Percentiles rank a stretch among this genome's conserved stretches.
phyloP scores from a whole-genome alignment of 495 filamentous ascomycete species.

The Tetracladium setigerum region DNA sequence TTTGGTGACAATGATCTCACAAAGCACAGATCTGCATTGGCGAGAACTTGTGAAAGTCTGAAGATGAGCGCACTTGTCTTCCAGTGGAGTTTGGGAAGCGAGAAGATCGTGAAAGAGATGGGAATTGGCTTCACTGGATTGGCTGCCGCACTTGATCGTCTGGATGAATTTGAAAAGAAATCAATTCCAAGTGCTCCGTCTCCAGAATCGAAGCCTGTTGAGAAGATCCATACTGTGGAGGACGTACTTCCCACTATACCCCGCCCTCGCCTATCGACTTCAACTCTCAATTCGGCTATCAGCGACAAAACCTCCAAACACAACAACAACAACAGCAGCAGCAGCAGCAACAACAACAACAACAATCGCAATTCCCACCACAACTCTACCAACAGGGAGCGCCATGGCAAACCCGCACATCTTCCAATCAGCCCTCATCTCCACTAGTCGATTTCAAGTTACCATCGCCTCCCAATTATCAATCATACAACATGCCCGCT shows the following conservation, averaged over 20 bases:
- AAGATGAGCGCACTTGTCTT: slow-evolving; percentile 37
- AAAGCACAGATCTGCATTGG: slow-evolving; percentile 31
- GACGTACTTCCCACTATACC: too few relatives aligned
- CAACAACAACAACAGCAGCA: neutral
- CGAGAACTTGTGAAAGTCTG: slow-evolving; percentile 29
- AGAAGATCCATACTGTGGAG: too few relatives aligned
- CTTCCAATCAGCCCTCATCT: too few relatives aligned
- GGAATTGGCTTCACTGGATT: slow-evolving; percentile 41
- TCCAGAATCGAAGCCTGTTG: too few relatives aligned
- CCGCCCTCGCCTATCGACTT: too few relatives aligned
- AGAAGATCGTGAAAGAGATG: slow-evolving; percentile 30
- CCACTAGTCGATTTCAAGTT: too few relatives aligned
- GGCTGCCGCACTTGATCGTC: slow-evolving; percentile 34
- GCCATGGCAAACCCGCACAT: too few relatives aligned
- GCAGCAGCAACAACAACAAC: neutral
- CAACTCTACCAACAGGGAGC: too few relatives aligned
- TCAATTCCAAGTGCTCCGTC: neutral
- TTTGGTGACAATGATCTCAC: slow-evolving; percentile 35
- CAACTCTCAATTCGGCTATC: too few relatives aligned
- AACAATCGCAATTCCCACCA: too few relatives aligned
- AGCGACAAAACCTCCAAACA: neutral
- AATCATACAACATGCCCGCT: too few relatives aligned
- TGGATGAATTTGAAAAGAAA: slow-evolving; percentile 22
- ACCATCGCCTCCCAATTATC: too few relatives aligned
- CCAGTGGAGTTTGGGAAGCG: slow-evolving; percentile 36